These are phyloP conservation scores for Emericellopsis atlantica DNA, from an alignment of 2,329 filamentous ascomycete species.

Conservation along the genomic window DNA sequence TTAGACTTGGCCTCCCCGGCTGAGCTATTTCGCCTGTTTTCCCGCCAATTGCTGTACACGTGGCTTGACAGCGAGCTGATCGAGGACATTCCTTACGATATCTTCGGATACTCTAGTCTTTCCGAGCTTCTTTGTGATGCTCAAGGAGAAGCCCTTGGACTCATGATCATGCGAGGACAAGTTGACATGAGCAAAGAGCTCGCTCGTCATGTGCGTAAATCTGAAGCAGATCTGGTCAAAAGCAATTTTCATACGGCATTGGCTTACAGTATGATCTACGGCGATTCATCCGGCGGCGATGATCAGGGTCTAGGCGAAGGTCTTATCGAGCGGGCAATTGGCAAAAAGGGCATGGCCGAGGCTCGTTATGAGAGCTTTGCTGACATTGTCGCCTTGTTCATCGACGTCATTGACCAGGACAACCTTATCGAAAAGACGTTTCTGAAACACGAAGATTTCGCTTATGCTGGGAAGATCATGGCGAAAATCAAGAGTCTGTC, in stretches of 20 bases:
- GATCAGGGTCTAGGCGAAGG: slow-evolving; percentile 46
- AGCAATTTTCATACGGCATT: slow-evolving; percentile 64
- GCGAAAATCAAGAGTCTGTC: slow-evolving; percentile 56
- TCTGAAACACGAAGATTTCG: slow-evolving; percentile 42
- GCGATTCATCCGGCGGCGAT: slow-evolving; percentile 11
- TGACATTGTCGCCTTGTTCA: slow-evolving; percentile 63
- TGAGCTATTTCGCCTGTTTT: slow-evolving; percentile 71
- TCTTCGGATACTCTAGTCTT: slow-evolving; percentile 68
- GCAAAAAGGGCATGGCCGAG: slow-evolving; percentile 48
- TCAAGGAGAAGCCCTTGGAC: slow-evolving; percentile 64
- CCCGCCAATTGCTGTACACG: slow-evolving; percentile 79
- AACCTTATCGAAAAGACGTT: slow-evolving; percentile 59
- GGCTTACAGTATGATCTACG: slow-evolving; percentile 70
- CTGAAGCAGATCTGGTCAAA: slow-evolving; percentile 45
- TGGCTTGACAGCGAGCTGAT: slow-evolving; percentile 65
- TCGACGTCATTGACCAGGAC: slow-evolving; percentile 68
- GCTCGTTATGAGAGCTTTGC: slow-evolving; percentile 60
- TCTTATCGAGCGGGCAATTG: slow-evolving; percentile 56
- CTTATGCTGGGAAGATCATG: slow-evolving; percentile 51
- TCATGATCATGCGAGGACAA: slow-evolving; percentile 72
- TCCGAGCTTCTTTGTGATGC: slow-evolving; percentile 56
- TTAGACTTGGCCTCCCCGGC: slow-evolving; percentile 54
- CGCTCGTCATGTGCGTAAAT: slow-evolving; percentile 39
- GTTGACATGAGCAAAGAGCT: slow-evolving; percentile 50
- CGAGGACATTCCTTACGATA: slow-evolving; percentile 65